These are phyloP conservation scores for Ophiostoma perfectum DNA, from an alignment of 2,329 filamentous ascomycete genomes.

Conservation along the genomic window DNA sequence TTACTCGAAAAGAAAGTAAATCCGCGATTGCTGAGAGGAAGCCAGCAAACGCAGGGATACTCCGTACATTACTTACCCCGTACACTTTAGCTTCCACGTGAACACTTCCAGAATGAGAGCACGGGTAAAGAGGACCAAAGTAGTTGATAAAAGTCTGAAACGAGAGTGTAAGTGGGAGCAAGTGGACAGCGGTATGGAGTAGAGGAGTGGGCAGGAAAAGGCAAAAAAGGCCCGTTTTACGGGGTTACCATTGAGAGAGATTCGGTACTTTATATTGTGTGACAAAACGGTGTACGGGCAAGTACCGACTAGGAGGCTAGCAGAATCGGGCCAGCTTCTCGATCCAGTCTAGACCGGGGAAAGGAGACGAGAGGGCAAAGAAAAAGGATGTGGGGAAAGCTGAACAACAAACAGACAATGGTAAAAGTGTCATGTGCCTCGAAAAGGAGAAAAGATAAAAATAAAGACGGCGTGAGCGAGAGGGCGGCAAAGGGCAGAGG, in stretches of 20 bases:
- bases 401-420: constrained; percentile 9
- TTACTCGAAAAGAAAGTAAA: constrained; percentile 1
- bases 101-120: not conserved
- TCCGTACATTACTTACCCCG: not conserved
- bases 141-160: not conserved
- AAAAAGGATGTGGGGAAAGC: not conserved
- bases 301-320: not conserved
- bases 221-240: constrained; percentile 13
- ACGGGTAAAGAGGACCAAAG: not conserved
- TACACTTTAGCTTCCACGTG: not conserved
- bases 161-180: not conserved
- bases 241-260: not conserved
- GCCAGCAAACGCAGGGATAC: not conserved
- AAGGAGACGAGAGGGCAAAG: not conserved
- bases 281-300: not conserved
- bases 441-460: not conserved
- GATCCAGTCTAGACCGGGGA: not conserved
- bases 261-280: not conserved
- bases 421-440: constrained; percentile 2
- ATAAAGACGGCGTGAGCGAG: not conserved
- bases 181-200: not conserved
- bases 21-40: not conserved
- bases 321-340: constrained; percentile 9
- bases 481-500: not conserved
- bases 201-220: not conserved